These are phyloP conservation scores for Talaromyces liani DNA, from an alignment of 495 filamentous ascomycete genomes.

Conservation along the genomic window DNA sequence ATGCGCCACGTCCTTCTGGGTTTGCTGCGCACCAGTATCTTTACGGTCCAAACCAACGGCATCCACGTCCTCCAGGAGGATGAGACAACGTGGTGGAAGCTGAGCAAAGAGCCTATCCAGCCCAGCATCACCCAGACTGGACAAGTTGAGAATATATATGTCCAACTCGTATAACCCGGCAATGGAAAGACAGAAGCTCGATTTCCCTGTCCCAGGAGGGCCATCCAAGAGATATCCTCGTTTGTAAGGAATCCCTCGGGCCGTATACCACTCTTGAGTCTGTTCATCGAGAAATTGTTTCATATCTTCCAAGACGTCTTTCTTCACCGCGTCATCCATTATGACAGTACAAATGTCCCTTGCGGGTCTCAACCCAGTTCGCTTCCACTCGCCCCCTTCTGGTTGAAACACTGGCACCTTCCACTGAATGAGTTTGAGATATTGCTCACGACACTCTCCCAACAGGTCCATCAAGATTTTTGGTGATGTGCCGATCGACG, in stretches of 20 bases:
- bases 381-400: slow-evolving; percentile 6
- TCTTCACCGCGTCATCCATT: slow-evolving; percentile 10
- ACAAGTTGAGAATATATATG: slow-evolving; percentile 44
- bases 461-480: slow-evolving; percentile 16
- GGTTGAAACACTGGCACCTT: slow-evolving; percentile 7
- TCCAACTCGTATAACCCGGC: slow-evolving; percentile 54
- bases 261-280: slow-evolving; percentile 25
- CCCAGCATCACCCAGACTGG: slow-evolving; percentile 18
- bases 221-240: slow-evolving; percentile 58
- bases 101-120: slow-evolving; percentile 38
- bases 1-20: neutral
- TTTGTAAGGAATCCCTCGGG: slow-evolving; percentile 57
- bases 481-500: neutral
- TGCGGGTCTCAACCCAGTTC: neutral
- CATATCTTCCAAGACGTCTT: slow-evolving; percentile 11
- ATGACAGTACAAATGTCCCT: slow-evolving; percentile 3
- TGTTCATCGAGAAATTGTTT: slow-evolving; percentile 11
- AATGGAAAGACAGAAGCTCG: slow-evolving; percentile 54
- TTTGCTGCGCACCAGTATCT: neutral
- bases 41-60: slow-evolving; percentile 37
- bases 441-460: slow-evolving; percentile 14
- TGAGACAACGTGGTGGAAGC: slow-evolving; percentile 51
- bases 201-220: slow-evolving; percentile 63
- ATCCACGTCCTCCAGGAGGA: slow-evolving; percentile 61
- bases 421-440: slow-evolving; percentile 13